Evolutionary conservation across 2,329 filamentous ascomycete species (phyloP), one percentile per base, ranked within the genome.

Genomic region (Aspergillus quadrilineatus): DNA sequence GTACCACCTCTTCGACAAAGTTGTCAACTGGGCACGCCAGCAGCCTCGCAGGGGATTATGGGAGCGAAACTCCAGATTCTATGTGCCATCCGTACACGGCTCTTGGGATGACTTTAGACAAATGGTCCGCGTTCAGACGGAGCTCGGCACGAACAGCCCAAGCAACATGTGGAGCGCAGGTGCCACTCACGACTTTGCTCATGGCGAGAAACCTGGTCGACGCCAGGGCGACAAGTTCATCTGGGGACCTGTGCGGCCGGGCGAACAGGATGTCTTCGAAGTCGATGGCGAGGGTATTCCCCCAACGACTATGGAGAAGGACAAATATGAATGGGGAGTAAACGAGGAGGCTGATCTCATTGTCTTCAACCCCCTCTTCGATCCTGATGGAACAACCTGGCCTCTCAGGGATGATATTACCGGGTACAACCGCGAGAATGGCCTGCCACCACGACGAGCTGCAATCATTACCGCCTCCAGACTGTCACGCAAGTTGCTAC

Each of bases 321-420:
- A 97, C 69, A 84, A 87, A 62, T 92, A 92, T 70, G 74, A 81
- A 50, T 97, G 93, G 92, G 93, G 93, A 32, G 89, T 94, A 0
- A 89, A 85, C 53, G 93, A 97, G 73, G 89, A 95, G 57, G 92
- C 93, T 9, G 93, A 97, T 72, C 84, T 95, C 63, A 93, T 97
- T 68, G 90, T 92, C 0, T 85, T 97, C 59, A 94, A 92, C 68
- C 93, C 93, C 8, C 86, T 97, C 60, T 97, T 93, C 75, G 89
- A 97, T 68, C 92, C 93, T 0, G 87, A 90, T 37, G 86, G 89
- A 58, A 97, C 92, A 0, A 90, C 85, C 0, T 97, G 93, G 93
- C 77, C 88, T 15, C 85, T 93, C 5, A 81, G 82, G 28, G 88
- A 93, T 53, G 89, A 96, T 69, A 90, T 96, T 63, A 95, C 91